Evolutionary conservation across 345 rosid species (phyloP), one percentile per base, ranked within the genome.

Genomic region (Citropsis articulata): DNA sequence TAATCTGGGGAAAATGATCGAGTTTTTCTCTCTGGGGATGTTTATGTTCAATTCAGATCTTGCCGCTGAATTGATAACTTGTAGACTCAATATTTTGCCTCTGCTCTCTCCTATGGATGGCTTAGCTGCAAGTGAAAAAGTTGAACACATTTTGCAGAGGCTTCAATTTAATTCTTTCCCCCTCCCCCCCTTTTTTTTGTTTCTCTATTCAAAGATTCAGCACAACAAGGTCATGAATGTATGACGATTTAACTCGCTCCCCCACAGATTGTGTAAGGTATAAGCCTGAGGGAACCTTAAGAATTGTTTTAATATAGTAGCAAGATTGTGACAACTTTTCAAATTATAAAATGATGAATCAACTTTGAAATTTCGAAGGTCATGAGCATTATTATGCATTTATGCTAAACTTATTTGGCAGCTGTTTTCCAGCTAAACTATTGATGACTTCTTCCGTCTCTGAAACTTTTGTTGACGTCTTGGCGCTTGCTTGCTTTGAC

Each of bases 31-130:
- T 63, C 42, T 61, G 0, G 87, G 87, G 50, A 53, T 18, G 78
- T 84, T 75, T 16, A 81, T 68, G 9, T 60, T 69, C 27, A 72
- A 86, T 75, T 75, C 73, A 31, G 82, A 84, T 78, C 77, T 77
- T n/a, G 78, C 72, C 33, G 64, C 42, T 72, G 40, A 75, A 13
- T 24, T 48, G 22, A 6, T 3, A 61, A 64, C 61, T 36, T 69
- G 80, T 35, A 42, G 27, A n/a, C 45, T 19, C 72, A 21, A 53
- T 18, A 63, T 31, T 60, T 57, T 77, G 67, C 78, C 76, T 78
- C 68, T 78, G 75, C 75, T 50, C 19, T 21, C 18, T 66, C 80
- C 57, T 5, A 63, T 56, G 78, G 72, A 72, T 77, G 85, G 83
- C 72, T 64, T 78, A 38, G 73, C 80, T 33, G 83, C 33, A 27